Percentiles rank a stretch among this genome's conserved stretches.
These are phyloP conservation scores for Rheum nobile DNA, from an alignment of 148 eudicot species.

Conservation along the genomic window DNA sequence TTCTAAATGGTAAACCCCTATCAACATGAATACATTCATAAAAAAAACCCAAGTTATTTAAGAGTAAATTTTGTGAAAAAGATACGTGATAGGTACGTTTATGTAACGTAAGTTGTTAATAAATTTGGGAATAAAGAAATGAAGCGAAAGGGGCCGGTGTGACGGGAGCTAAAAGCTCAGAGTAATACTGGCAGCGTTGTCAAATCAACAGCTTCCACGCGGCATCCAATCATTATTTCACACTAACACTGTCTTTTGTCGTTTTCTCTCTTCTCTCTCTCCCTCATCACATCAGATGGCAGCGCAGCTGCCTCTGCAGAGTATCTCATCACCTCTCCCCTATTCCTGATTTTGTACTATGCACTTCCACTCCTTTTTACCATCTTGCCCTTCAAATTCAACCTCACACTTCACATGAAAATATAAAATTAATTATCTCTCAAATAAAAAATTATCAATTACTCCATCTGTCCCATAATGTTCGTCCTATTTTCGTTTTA, in stretches of 20 bases:
- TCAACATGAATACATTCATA: too few relatives aligned
- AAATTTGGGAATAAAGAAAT: too few relatives aligned
- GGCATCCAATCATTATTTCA: background rate
- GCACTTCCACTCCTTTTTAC: background rate
- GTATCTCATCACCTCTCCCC: background rate
- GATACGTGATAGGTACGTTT: too few relatives aligned
- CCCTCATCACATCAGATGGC: background rate
- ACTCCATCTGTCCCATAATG: too few relatives aligned
- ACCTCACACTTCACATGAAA: too few relatives aligned
- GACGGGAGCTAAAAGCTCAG: constrained; percentile 2
- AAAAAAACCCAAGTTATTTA: too few relatives aligned
- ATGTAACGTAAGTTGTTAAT: too few relatives aligned
- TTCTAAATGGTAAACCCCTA: too few relatives aligned
- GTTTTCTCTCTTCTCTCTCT: background rate
- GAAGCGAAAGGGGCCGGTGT: background rate
- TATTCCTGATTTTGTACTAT: background rate
- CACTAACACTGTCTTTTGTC: background rate
- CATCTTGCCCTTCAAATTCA: background rate
- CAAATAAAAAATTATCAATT: too few relatives aligned
- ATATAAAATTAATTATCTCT: too few relatives aligned
- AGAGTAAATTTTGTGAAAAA: too few relatives aligned
- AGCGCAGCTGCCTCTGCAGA: background rate
- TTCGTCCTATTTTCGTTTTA: too few relatives aligned
- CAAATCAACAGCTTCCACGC: constrained; percentile 12
- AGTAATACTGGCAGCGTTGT: constrained; percentile 7